A percentile compares a stretch with the other conserved stretches of the same genome.
These are phyloP conservation scores for Zymoseptoria ardabiliae DNA, from an alignment of 2,329 filamentous ascomycete species.

Conservation along the genomic window DNA sequence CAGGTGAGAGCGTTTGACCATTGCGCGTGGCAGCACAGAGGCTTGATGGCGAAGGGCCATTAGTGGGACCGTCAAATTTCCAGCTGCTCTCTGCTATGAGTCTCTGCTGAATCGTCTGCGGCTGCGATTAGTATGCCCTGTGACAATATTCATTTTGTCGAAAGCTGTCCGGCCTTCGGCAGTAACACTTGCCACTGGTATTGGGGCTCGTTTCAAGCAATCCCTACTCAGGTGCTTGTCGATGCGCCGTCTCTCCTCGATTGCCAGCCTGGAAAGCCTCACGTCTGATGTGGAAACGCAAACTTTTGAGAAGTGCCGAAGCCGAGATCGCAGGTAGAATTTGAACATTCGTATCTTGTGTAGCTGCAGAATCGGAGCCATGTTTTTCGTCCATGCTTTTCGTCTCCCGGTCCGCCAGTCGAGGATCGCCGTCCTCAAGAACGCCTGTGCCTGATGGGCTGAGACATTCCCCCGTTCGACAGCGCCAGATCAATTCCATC, in stretches of 20 bases:
- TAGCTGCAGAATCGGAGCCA: slow-evolving; percentile 12
- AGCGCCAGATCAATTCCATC: slow-evolving; percentile 3
- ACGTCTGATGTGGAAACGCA: neutral
- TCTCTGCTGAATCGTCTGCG: too few relatives aligned
- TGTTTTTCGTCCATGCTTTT: neutral
- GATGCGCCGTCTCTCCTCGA: neutral
- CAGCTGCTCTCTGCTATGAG: too few relatives aligned
- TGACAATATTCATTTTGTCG: too few relatives aligned
- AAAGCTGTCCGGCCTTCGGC: too few relatives aligned
- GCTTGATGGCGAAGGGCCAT: too few relatives aligned
- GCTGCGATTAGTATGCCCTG: too few relatives aligned
- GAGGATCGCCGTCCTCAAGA: slow-evolving; percentile 11
- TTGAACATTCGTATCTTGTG: slow-evolving; percentile 7
- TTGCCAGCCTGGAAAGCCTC: neutral
- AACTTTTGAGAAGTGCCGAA: neutral
- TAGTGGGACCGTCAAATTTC: too few relatives aligned
- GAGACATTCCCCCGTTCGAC: slow-evolving; percentile 8
- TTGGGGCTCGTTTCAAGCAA: too few relatives aligned
- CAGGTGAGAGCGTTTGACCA: too few relatives aligned
- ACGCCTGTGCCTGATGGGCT: slow-evolving; percentile 18
- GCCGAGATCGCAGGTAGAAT: neutral
- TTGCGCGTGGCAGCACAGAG: too few relatives aligned
- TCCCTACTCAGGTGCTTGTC: too few relatives aligned
- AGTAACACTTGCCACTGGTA: too few relatives aligned
- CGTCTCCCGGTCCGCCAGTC: slow-evolving; percentile 5